A percentile compares a stretch with the other conserved stretches of the same genome.
These are phyloP conservation scores for Isatis tinctoria DNA, from an alignment of 345 rosid species.

Conservation along the genomic window DNA sequence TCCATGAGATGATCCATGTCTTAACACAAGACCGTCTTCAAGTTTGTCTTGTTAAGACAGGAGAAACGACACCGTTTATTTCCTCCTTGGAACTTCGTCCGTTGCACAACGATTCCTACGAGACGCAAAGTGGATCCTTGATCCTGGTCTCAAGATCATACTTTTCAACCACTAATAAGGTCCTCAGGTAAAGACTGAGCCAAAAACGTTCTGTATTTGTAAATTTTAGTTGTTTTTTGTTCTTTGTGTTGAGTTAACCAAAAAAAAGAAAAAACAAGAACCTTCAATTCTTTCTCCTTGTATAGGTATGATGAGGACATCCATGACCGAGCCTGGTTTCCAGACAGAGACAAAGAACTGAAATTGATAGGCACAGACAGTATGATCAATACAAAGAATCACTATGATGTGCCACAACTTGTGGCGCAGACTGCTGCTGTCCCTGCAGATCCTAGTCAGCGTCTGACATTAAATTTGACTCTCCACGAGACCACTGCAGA, in stretches of 20 bases:
- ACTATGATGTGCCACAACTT: conserved; percentile 20
- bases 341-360: background rate
- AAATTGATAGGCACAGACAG: background rate
- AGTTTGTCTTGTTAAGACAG: conserved; percentile 35
- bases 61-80: conserved; percentile 22
- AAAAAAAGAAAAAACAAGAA: background rate
- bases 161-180: background rate
- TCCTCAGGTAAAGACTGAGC: conserved; percentile 16
- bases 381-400: background rate
- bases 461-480: background rate
- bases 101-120: conserved; percentile 11
- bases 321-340: conserved; percentile 36
- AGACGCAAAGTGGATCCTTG: conserved; percentile 26
- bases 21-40: conserved; percentile 5
- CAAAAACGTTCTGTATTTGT: background rate
- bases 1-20: conserved; percentile 28
- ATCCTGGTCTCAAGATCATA: background rate
- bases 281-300: background rate
- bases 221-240: background rate
- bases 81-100: conserved; percentile 28
- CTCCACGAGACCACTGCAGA: background rate
- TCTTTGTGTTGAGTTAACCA: background rate
- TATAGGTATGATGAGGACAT: conserved; percentile 41
- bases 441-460: conserved; percentile 18
- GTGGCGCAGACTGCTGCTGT: conserved; percentile 30